phyloP scores from a whole-genome alignment of 2,329 filamentous ascomycete species.

The Scedosporium aurantiacum region DNA sequence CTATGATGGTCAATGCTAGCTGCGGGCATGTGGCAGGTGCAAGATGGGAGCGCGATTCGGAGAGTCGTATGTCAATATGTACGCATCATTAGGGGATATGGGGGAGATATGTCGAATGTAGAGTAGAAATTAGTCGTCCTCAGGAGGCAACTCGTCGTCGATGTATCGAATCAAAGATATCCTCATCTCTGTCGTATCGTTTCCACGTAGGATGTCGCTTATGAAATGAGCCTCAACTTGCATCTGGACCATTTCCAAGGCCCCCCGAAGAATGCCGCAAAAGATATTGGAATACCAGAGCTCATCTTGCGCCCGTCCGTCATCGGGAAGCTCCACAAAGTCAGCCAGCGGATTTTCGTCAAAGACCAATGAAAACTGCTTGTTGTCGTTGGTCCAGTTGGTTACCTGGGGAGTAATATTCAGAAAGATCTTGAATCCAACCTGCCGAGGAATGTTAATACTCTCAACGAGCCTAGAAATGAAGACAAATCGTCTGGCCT shows the following conservation, averaged over 20 bases:
- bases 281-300: slow-evolving; percentile 98
- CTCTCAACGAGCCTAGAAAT: background rate
- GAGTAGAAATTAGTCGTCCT: slow-evolving; percentile 61
- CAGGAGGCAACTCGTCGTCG: slow-evolving; percentile 92
- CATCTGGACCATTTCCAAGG: slow-evolving; percentile 99
- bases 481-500: background rate
- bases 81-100: too few species aligned
- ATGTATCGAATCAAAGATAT: slow-evolving; percentile 88
- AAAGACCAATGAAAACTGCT: slow-evolving; percentile 91
- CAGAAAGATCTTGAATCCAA: slow-evolving; percentile 98
- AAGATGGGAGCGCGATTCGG: too few species aligned
- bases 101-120: too few species aligned
- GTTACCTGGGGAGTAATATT: slow-evolving; percentile 90
- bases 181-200: slow-evolving; percentile 95
- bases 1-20: too few species aligned
- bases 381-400: slow-evolving; percentile 93
- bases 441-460: slow-evolving; percentile 36
- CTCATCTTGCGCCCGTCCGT: slow-evolving; percentile 90
- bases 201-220: slow-evolving; percentile 82
- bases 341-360: slow-evolving; percentile 96
- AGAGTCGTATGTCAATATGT: too few species aligned
- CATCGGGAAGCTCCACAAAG: slow-evolving; percentile 94
- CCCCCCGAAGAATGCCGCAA: slow-evolving; percentile 81
- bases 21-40: too few species aligned
- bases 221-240: slow-evolving; percentile 96